Conservation (phyloP, 768 basidiomycete species). For the Hygrophoropsis aurantiaca region DNA sequence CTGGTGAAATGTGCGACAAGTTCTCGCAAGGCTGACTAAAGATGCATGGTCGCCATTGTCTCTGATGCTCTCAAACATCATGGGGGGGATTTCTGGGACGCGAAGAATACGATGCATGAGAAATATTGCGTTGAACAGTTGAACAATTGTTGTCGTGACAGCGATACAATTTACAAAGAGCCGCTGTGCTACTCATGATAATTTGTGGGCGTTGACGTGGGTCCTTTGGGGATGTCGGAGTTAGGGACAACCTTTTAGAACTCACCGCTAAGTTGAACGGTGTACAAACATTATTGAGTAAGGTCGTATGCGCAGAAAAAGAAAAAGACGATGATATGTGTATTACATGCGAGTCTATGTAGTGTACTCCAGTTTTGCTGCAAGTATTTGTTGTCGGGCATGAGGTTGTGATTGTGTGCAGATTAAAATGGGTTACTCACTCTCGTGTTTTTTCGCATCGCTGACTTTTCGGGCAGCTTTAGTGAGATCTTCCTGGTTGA, state of each 20-base stretch:
- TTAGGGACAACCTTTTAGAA: too few relatives aligned
- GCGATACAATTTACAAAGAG: too few relatives aligned
- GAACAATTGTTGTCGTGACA: too few relatives aligned
- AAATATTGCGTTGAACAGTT: too few relatives aligned
- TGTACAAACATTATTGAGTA: too few relatives aligned
- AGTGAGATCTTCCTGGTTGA: conserved; percentile 92
- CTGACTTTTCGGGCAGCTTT: conserved; percentile 95
- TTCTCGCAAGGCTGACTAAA: neutral
- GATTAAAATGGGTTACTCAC: conserved; percentile 44
- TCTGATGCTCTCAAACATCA: neutral
- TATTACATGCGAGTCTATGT: conserved; percentile 33
- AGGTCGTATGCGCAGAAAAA: too few relatives aligned
- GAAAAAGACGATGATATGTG: conserved; percentile 18
- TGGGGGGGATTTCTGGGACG: neutral
- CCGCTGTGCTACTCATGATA: too few relatives aligned
- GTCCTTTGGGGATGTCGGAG: too few relatives aligned
- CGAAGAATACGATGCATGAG: neutral
- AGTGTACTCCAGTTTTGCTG: conserved; percentile 46
- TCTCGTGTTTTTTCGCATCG: conserved; percentile 98
- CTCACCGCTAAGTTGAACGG: too few relatives aligned
- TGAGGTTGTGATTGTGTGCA: conserved; percentile 3
- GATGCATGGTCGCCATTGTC: neutral
- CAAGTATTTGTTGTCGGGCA: too few relatives aligned
- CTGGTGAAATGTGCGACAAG: neutral
- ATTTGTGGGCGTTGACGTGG: too few relatives aligned